Conservation (phyloP, 2,329 filamentous ascomycete species). For the Alternaria arbusti region DNA sequence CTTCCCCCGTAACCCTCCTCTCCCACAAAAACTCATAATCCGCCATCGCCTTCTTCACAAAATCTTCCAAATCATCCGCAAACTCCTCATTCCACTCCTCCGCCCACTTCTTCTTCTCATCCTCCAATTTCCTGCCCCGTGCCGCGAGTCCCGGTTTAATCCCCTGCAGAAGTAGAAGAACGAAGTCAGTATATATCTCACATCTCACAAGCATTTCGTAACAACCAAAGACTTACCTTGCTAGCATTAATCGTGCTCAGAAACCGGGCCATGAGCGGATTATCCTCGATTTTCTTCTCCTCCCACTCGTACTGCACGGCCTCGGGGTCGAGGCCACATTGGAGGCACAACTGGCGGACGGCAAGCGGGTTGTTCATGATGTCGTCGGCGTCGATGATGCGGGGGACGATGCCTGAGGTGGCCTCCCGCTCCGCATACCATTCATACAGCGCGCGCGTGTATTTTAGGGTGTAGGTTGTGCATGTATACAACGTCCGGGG, state of each 20-base stretch:
- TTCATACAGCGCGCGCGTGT: slow-evolving; percentile 11
- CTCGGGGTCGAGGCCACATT: slow-evolving; percentile 16
- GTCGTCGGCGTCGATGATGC: slow-evolving; percentile 26
- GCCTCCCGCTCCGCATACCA: slow-evolving; percentile 14
- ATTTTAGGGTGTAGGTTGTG: not conserved
- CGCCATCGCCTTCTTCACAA: slow-evolving; percentile 11
- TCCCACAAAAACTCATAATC: slow-evolving; percentile 20
- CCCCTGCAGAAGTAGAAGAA: not conserved
- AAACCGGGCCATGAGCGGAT: slow-evolving; percentile 6
- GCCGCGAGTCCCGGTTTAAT: slow-evolving; percentile 1
- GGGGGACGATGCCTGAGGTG: not conserved
- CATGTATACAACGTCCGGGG: not conserved
- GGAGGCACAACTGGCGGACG: slow-evolving; percentile 13
- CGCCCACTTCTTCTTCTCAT: slow-evolving; percentile 20
- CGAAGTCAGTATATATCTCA: no score
- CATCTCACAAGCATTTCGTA: no score
- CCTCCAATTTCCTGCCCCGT: no score
- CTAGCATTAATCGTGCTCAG: slow-evolving; percentile 7
- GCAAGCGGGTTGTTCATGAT: slow-evolving; percentile 16
- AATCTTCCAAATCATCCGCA: slow-evolving; percentile 4
- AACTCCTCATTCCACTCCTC: slow-evolving; percentile 15
- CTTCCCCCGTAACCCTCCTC: not conserved
- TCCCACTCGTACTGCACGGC: slow-evolving; percentile 23
- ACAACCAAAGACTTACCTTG: not conserved
- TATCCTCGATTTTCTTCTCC: not conserved